A percentile compares a stretch with the other conserved stretches of the same genome.
Evolutionary conservation across 139 green algal species (phyloP).

Genomic region (Chlamydomonas incerta): DNA sequence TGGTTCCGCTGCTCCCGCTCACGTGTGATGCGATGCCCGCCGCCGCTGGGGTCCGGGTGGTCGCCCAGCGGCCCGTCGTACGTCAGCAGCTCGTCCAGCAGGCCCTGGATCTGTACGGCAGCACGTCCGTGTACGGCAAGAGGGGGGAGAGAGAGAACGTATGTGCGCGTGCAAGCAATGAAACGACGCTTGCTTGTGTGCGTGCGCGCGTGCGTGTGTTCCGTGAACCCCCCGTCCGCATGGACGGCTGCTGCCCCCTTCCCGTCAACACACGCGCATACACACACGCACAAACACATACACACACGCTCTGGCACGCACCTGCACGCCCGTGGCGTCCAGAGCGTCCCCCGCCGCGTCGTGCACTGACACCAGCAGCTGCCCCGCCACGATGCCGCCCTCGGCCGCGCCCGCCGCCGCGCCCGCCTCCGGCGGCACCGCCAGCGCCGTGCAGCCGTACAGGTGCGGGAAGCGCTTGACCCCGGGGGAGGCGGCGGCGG

Average conservation of each 20-base stretch:
- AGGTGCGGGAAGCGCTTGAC: slow-evolving; percentile 75
- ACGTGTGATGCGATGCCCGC: not conserved
- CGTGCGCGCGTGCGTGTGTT: no score
- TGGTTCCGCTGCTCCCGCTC: no score
- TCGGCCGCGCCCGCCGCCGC: no score
- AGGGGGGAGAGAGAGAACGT: no score
- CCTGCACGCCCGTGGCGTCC: slow-evolving; percentile 74
- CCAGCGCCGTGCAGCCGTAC: slow-evolving; percentile 63
- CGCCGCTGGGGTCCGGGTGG: not conserved
- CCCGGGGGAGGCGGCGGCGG: slow-evolving; percentile 25
- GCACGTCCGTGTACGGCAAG: no score
- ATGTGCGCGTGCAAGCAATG: no score
- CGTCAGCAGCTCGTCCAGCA: slow-evolving; percentile 77
- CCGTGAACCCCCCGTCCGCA: no score
- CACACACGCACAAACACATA: not conserved
- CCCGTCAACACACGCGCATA: not conserved
- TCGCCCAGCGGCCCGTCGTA: slow-evolving; percentile 80
- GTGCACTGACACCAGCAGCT: slow-evolving; percentile 58
- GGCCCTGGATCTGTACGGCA: slow-evolving; percentile 69
- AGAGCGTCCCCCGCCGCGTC: slow-evolving; percentile 45
- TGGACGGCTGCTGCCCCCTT: no score
- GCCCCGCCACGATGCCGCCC: slow-evolving; percentile 54
- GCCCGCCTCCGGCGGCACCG: slow-evolving; percentile 46
- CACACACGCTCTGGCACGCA: not conserved
- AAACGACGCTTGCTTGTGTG: no score